These are phyloP conservation scores for Macadamia tetraphylla DNA, from an alignment of 164 flowering plant species.

Conservation along the genomic window DNA sequence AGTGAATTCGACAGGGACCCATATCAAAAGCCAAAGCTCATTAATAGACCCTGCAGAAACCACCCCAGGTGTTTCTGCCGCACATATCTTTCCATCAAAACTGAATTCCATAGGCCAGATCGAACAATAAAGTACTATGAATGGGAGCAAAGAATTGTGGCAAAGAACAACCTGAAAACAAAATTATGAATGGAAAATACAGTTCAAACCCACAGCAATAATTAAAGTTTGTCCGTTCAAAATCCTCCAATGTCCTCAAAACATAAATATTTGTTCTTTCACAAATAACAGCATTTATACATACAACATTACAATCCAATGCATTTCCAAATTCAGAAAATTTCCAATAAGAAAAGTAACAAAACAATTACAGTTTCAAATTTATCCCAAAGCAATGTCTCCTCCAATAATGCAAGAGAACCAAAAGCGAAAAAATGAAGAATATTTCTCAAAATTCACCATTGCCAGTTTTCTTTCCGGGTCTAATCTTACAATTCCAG, in stretches of 20 bases:
- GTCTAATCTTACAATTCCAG: background rate
- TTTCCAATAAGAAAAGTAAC: background rate
- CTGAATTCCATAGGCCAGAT: background rate
- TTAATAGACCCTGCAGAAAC: background rate
- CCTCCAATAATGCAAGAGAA: background rate
- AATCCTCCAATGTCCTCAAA: background rate
- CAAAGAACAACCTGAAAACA: background rate
- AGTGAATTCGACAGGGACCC: background rate
- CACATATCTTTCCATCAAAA: conserved; percentile 10
- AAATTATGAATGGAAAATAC: too few relatives aligned
- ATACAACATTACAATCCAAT: background rate
- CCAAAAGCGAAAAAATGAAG: background rate
- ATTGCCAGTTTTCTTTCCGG: background rate
- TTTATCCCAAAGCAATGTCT: background rate
- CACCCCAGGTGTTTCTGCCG: background rate
- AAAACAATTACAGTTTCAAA: too few relatives aligned
- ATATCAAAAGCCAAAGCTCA: background rate
- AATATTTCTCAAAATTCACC: background rate
- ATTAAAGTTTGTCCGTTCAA: background rate
- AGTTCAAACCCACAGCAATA: background rate
- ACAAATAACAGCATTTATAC: background rate
- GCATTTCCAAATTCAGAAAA: background rate
- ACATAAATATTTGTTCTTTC: background rate
- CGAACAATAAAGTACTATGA: background rate
- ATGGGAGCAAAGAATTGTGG: background rate